Conservation (phyloP, 139 green algal genomes). For the Chlamydomonas incerta region DNA sequence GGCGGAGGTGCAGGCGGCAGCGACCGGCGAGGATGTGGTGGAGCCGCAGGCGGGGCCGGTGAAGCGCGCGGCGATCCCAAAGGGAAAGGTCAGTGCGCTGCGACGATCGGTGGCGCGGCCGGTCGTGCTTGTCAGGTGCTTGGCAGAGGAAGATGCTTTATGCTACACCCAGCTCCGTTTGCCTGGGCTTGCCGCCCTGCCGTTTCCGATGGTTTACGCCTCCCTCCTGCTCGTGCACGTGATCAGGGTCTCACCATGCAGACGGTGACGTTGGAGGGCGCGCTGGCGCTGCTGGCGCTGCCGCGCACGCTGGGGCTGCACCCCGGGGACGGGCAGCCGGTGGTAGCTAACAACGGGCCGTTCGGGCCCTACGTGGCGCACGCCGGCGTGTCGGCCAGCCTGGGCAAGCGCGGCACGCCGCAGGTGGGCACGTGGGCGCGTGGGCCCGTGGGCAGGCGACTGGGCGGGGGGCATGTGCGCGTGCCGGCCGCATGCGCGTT, state of each 20-base stretch:
- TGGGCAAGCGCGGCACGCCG: conserved; percentile 32
- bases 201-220: no score
- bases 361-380: conserved; percentile 67
- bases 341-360: conserved; percentile 52
- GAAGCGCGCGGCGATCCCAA: conserved; percentile 25
- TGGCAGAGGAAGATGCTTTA: no score
- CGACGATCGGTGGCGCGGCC: no score
- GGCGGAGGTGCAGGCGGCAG: background rate
- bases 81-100: conserved; percentile 8
- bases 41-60: background rate
- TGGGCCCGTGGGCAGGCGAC: background rate
- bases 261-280: conserved; percentile 54
- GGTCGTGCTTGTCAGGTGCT: no score
- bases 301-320: conserved; percentile 69
- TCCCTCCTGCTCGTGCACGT: no score
- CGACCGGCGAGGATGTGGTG: conserved; percentile 1
- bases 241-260: background rate
- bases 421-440: background rate
- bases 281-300: conserved; percentile 67
- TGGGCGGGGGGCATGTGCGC: no score
- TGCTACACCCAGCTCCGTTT: no score
- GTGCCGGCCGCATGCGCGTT: no score
- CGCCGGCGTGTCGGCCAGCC: conserved; percentile 34
- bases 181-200: no score
- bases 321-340: conserved; percentile 44